Evolutionary conservation across 1,139 yeast species (phyloP), one percentile per base, ranked within the genome.

Genomic region (Candida mesenterica): DNA sequence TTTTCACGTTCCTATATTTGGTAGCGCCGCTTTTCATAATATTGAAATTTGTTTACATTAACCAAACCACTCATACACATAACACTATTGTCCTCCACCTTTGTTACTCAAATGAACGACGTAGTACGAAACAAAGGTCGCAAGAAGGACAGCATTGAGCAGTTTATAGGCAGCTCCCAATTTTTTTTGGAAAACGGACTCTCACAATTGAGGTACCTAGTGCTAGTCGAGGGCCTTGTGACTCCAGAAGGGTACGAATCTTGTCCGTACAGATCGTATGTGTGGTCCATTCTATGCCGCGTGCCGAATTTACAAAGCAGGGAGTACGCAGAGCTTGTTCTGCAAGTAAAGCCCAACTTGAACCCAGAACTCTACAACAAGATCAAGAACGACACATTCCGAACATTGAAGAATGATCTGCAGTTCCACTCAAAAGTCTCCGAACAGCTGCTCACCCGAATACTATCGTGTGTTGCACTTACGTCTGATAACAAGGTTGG

Each of bases 311-410:
- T 74, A 31, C 68, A 79, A 6, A 63, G 78, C 1, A 65, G 68
- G 15, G 58, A 66, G 29, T 89, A 89, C 54, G 42, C 78, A 22
- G 61, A 69, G 9, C 60, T 85, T 18, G 71, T 89, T 2, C 56
- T 68, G 9, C 59, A 65, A 24, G 88, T 89, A 0, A 78, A 85
- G 3, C 69, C 77, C 4, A 57, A 65, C 0, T 49, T 70, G 16
- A 42, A 57, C 12, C 53, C 56, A 4, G 71, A 63, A 18, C 68
- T 80, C 3, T 78, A 80, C 42, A 71, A 75, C 33, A 89, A 89
- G 59, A 89, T 89, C 44, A 74, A 82, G 41, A 86, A 89, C 57
- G 97, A 89, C 53, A 86, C 96, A 1, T 88, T 88, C 50, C 64
- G 97, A 36, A 89, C 97, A 0, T 69, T 89, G 46, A 83, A 85